Percentiles rank a stretch among this genome's conserved stretches.
Conservation (phyloP, 208 protist genomes). For the Leishmania turanica region DNA sequence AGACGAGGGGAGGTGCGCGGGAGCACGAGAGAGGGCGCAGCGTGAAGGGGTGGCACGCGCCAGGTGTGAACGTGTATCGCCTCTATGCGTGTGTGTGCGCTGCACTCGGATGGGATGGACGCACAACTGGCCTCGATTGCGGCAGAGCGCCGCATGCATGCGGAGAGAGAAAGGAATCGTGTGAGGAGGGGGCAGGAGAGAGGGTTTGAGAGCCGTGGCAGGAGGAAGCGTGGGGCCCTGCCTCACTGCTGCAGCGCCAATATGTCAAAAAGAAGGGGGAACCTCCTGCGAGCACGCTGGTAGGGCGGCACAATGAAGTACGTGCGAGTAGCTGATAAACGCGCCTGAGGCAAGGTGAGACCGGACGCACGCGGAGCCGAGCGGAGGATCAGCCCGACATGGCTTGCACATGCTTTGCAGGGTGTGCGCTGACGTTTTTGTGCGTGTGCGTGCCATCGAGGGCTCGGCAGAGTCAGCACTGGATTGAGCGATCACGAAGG, state of each 20-base stretch:
- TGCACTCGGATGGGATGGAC: background rate
- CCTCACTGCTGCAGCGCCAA: background rate
- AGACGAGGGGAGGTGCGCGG: background rate
- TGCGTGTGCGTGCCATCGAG: background rate
- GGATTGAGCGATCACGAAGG: background rate
- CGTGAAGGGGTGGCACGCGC: background rate
- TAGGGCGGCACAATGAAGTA: background rate
- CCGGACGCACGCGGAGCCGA: background rate
- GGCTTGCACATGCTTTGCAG: background rate
- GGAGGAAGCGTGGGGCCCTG: background rate
- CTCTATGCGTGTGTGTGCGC: background rate
- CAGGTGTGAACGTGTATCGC: background rate
- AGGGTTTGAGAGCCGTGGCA: background rate
- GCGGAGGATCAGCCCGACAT: background rate
- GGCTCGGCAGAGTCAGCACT: background rate
- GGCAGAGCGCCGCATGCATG: background rate
- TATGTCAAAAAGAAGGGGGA: background rate
- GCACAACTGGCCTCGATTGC: background rate
- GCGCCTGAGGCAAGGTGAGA: background rate
- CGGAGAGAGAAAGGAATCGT: background rate
- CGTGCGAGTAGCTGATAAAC: background rate
- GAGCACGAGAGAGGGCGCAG: background rate
- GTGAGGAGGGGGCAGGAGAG: background rate
- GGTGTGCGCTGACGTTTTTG: background rate
- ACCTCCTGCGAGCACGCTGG: background rate